phyloP scores from a whole-genome alignment of 73 alveolate species.

The Blepharisma japonicum region DNA sequence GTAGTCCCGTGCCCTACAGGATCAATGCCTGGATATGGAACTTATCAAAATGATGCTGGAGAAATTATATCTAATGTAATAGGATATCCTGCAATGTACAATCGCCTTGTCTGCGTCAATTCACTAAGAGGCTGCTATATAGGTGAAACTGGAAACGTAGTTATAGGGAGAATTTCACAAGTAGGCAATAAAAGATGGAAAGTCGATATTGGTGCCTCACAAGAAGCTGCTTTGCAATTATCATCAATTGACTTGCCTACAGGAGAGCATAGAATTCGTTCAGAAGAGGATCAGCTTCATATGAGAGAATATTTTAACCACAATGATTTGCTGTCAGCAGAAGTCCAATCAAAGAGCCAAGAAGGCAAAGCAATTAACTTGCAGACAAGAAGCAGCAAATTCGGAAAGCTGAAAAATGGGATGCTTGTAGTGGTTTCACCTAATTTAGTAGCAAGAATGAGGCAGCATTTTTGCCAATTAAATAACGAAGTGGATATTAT shows the following conservation, averaged over 20 bases:
- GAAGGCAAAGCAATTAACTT: slow-evolving; percentile 49
- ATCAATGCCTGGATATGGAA: slow-evolving; percentile 50
- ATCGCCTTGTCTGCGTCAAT: slow-evolving; percentile 37
- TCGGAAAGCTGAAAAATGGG: slow-evolving; percentile 58
- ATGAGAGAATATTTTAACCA: slow-evolving; percentile 50
- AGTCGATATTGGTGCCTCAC: slow-evolving; percentile 46
- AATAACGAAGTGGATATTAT: slow-evolving; percentile 35
- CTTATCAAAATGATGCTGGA: slow-evolving; percentile 47
- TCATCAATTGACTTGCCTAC: slow-evolving; percentile 53
- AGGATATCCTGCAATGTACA: slow-evolving; percentile 32
- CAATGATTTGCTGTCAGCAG: slow-evolving; percentile 41
- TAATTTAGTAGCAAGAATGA: slow-evolving; percentile 36
- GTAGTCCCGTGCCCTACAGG: slow-evolving; percentile 36
- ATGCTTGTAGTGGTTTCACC: slow-evolving; percentile 36
- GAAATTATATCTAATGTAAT: slow-evolving; percentile 38
- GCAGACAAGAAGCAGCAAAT: slow-evolving; percentile 52
- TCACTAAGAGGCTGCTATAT: slow-evolving; percentile 41
- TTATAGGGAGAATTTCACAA: slow-evolving; percentile 47
- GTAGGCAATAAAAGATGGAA: slow-evolving; percentile 57
- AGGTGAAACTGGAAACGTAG: slow-evolving; percentile 52
- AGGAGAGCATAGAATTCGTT: slow-evolving; percentile 39
- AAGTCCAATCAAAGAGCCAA: slow-evolving; percentile 31
- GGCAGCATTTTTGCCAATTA: slow-evolving; percentile 35
- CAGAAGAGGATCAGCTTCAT: slow-evolving; percentile 63
- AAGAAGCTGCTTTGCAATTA: slow-evolving; percentile 55